Conservation (phyloP, 306 rosid species). For the Astragalus glycyphyllos region DNA sequence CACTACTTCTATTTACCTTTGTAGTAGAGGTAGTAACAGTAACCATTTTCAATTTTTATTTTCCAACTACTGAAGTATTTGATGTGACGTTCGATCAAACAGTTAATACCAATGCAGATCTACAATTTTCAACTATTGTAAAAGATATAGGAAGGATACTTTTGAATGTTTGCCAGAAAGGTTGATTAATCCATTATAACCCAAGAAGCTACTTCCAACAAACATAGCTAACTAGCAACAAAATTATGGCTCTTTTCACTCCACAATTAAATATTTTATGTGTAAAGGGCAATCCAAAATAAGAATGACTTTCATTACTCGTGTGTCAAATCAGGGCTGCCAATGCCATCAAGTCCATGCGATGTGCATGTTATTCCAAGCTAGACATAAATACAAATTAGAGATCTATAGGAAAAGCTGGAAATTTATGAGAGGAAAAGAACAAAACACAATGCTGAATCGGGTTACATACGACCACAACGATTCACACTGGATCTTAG, state of each 20-base stretch:
- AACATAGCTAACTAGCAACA: conserved; percentile 3
- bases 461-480: background rate
- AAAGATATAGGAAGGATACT: background rate
- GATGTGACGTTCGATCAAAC: background rate
- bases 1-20: background rate
- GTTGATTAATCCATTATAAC: background rate
- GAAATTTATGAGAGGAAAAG: background rate
- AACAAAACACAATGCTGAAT: background rate
- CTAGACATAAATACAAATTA: background rate
- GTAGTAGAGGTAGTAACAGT: background rate
- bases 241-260: background rate
- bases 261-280: background rate
- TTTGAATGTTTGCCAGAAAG: background rate
- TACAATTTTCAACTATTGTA: background rate
- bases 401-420: background rate
- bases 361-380: background rate
- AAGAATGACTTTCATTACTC: background rate
- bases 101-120: background rate
- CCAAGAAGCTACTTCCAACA: background rate
- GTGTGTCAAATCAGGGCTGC: too few species aligned
- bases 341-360: background rate
- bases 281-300: background rate
- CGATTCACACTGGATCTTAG: background rate
- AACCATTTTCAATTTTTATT: background rate
- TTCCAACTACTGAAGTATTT: background rate